Base-by-base conservation (phyloP, 2,329 filamentous ascomycete genomes). In the Phaeosphaeria sp. region DNA sequence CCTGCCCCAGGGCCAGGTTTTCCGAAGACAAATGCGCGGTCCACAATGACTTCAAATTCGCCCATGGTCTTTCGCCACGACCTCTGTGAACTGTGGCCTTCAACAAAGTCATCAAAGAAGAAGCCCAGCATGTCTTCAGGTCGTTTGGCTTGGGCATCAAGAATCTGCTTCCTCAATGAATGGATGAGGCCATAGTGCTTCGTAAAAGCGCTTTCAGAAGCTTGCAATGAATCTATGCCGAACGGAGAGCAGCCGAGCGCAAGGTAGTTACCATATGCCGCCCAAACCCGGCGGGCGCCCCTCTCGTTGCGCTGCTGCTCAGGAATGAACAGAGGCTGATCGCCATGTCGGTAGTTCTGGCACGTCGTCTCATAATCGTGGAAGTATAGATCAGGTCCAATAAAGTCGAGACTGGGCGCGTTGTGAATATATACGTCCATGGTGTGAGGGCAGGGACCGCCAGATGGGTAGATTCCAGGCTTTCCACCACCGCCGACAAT, bases 231-330 rank as follows among this genome's bases (percentile, higher is more conserved):
- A 55, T 83, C 81, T 47, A 81, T 79, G 4, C 79, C 67, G 20
- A 72, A 72, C 0, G 70, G 70, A 13, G 56, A 67, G 54, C 54
- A 67, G 6, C 52, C 67, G 10, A 67, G 58, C 13, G 64, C 59
- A 17, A 59, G 65, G 44, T 61, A 67, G 17, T 61, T 69, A 17
- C 61, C 67, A 39, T 72, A 72, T 1, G 68, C 69, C 7, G 59
- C 55, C 70, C 70, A 72, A 6, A 72, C 59, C 1, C 70, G 61
- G 20, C 70, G 58, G 3, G 64, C 65, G 3, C 70, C 70, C 6
- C 67, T 63, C 72, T 81, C 81, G 52, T 84, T 82, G 13, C 83
- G 75, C 5, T 82, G 73, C 62, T 84, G 83, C 69, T 85, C 83
- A 0, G 83, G 83, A 39, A 85, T 83, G 60, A 84, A 84, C 0